A percentile compares a stretch with the other conserved stretches of the same genome.
phyloP scores from a whole-genome alignment of 495 filamentous ascomycete genomes.

The Lichenothelia convexa region DNA sequence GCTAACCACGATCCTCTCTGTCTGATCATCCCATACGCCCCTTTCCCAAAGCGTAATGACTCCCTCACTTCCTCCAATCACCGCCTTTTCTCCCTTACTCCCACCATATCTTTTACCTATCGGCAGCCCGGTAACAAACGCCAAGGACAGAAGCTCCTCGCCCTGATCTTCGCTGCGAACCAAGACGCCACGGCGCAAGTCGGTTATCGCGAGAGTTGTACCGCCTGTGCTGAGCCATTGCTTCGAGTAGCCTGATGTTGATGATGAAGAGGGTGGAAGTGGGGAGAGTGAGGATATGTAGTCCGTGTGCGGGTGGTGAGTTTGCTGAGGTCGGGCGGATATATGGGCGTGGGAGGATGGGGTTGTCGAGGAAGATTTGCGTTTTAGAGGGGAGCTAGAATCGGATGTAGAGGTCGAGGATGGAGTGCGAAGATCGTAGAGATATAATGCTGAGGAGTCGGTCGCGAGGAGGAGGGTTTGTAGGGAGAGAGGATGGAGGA shows the following conservation, averaged over 20 bases:
- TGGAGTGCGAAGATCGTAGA: slow-evolving; percentile 71
- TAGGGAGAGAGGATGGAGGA: slow-evolving; percentile 63
- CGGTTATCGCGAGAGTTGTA: slow-evolving; percentile 73
- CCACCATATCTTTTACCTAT: slow-evolving; percentile 30
- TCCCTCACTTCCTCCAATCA: slow-evolving; percentile 63
- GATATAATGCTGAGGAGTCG: slow-evolving; percentile 72
- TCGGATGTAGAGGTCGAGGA: slow-evolving; percentile 16
- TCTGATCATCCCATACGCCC: slow-evolving; percentile 85
- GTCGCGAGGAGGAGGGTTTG: slow-evolving; percentile 81
- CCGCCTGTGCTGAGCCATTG: slow-evolving; percentile 88
- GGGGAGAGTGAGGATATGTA: slow-evolving; percentile 82
- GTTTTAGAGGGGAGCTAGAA: too few relatives aligned
- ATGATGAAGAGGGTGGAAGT: slow-evolving; percentile 55
- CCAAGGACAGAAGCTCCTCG: slow-evolving; percentile 69
- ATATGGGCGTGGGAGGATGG: slow-evolving; percentile 28
- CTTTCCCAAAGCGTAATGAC: slow-evolving; percentile 84
- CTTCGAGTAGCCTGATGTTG: slow-evolving; percentile 69
- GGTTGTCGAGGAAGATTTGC: slow-evolving; percentile 4
- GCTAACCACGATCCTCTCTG: slow-evolving; percentile 64
- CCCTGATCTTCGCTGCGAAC: slow-evolving; percentile 83
- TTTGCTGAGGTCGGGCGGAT: slow-evolving; percentile 45
- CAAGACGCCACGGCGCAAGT: slow-evolving; percentile 64
- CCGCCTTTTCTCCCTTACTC: slow-evolving; percentile 51
- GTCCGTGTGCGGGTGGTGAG: slow-evolving; percentile 73
- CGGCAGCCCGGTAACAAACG: slow-evolving; percentile 49